Base-by-base conservation (phyloP, 2,329 filamentous ascomycete species). In the Dendryphion nanum region DNA sequence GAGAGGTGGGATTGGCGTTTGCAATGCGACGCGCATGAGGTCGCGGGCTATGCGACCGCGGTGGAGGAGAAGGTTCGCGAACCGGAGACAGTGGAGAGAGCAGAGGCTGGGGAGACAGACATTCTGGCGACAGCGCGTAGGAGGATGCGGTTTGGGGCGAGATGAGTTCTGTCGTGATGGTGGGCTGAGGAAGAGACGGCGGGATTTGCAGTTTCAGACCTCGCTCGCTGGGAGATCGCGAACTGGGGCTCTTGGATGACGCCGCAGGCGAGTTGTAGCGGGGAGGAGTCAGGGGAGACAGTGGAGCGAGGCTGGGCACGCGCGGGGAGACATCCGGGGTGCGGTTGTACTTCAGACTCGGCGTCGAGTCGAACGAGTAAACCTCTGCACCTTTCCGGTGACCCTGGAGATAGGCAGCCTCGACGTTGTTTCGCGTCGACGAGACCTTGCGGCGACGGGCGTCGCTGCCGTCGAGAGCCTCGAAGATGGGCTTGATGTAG, bases 401-500 rank as follows among this genome's bases (percentile, higher is more conserved):
- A 16, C 34, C 28, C 12, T 44, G 14, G 24, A 35, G 19, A 38
- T 45, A 19, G 23, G 23, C 10, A 10, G 10, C 23, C 10, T 10
- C n/a, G 23, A n/a, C 23, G 10, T 26, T 8, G 10, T n/a, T 10
- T 10, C 23, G 10, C 23, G 10, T 26, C 7, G 16, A 33, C 13
- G 33, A 26, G 10, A 30, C 38, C 35, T 41, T 51, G 12, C 47
- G 51, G 26, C 42, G 44, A 26, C 49, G 43, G 32, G 47, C 47
- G 7, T 51, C 33, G 4, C 40, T 48, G 3, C 44, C 39, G 13
- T 57, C 53, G 1, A 54, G 20, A 17, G 42, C 42, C 21, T 50
- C 51, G 33, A 62, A 58, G 32, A 57, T 56, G 1, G 55, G 54
- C 5, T 59, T 48, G 50, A 64, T 57, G 31, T 57, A 62, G 4